These are phyloP conservation scores for Dioscorea zingiberensis DNA, from an alignment of 106 monocot genomes.

Conservation along the genomic window DNA sequence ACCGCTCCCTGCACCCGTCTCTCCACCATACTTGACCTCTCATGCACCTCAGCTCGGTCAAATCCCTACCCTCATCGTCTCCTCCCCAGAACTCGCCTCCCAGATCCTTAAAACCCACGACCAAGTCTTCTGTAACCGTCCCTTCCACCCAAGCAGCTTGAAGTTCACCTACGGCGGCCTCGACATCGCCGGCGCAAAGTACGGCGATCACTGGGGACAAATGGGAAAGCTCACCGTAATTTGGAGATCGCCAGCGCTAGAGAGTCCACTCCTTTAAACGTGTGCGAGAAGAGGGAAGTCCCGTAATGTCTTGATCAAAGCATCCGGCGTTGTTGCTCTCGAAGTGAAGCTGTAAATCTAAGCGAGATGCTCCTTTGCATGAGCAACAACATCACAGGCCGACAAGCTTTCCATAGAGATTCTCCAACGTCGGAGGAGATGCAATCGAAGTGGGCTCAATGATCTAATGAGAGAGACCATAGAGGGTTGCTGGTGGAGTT, in stretches of 20 bases:
- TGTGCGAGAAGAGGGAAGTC: constrained; percentile 6
- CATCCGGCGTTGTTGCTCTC: background rate
- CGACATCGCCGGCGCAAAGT: constrained; percentile 6
- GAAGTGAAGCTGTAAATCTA: constrained; percentile 6
- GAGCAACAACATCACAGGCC: constrained; percentile 9
- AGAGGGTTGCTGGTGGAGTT: constrained; percentile 16
- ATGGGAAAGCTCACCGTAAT: background rate
- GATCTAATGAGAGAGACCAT: constrained; percentile 7
- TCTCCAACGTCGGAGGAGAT: background rate
- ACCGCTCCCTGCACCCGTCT: constrained; percentile 9
- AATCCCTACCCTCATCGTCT: constrained; percentile 10
- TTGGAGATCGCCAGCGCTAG: constrained; percentile 2
- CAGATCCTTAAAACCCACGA: constrained; percentile 18
- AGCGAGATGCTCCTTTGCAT: constrained; percentile 20
- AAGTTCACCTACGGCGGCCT: constrained; percentile 3
- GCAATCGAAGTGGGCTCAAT: constrained; percentile 9
- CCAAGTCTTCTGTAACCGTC: constrained; percentile 8
- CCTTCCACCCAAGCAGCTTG: background rate
- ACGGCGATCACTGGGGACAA: constrained; percentile 12
- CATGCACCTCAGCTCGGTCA: constrained; percentile 21
- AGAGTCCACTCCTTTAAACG: background rate
- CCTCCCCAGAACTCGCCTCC: constrained; percentile 1
- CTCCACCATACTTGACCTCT: constrained; percentile 13
- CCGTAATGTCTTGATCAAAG: constrained; percentile 1
- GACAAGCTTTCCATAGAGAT: constrained; percentile 10